Percentiles rank a stretch among this genome's conserved stretches.
These are phyloP conservation scores for Hyphodiscus hymeniophilus DNA, from an alignment of 495 filamentous ascomycete species.

Conservation along the genomic window DNA sequence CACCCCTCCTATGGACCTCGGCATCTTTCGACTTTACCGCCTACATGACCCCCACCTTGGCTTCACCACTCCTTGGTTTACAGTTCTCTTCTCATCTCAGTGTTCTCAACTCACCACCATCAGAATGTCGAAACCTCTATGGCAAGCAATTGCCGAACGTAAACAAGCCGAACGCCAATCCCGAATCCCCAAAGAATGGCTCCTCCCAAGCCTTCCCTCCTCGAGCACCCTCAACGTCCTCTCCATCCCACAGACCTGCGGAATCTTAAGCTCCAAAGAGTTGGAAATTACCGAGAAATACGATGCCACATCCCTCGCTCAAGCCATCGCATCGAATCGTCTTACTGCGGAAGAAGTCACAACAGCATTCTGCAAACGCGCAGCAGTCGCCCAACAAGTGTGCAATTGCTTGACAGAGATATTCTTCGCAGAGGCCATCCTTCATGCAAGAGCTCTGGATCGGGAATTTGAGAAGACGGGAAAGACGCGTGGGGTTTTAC, in stretches of 20 bases:
- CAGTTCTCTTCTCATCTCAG: too few relatives aligned
- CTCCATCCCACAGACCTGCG: conserved; percentile 11
- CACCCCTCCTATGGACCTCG: too few relatives aligned
- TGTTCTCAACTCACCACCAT: background rate
- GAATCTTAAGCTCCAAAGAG: conserved; percentile 31
- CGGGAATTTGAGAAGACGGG: conserved; percentile 33
- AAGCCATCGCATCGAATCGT: conserved; percentile 25
- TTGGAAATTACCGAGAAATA: conserved; percentile 42
- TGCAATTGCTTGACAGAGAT: conserved; percentile 61
- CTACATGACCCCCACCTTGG: too few relatives aligned
- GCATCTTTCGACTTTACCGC: too few relatives aligned
- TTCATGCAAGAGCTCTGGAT: conserved; percentile 51
- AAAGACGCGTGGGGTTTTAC: conserved; percentile 49
- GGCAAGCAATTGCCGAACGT: conserved; percentile 29
- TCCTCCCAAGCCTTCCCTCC: conserved; percentile 12
- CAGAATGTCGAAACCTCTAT: conserved; percentile 14
- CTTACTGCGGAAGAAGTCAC: conserved; percentile 35
- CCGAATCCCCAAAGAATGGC: conserved; percentile 41
- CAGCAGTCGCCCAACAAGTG: conserved; percentile 53
- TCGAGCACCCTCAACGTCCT: conserved; percentile 8
- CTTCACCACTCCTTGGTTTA: too few relatives aligned
- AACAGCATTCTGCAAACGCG: conserved; percentile 37
- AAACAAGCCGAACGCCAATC: conserved; percentile 39
- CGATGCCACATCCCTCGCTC: conserved; percentile 36
- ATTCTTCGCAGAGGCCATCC: conserved; percentile 52